These are phyloP conservation scores for Pichia scutulata DNA, from an alignment of 805 yeast species.

Conservation along the genomic window DNA sequence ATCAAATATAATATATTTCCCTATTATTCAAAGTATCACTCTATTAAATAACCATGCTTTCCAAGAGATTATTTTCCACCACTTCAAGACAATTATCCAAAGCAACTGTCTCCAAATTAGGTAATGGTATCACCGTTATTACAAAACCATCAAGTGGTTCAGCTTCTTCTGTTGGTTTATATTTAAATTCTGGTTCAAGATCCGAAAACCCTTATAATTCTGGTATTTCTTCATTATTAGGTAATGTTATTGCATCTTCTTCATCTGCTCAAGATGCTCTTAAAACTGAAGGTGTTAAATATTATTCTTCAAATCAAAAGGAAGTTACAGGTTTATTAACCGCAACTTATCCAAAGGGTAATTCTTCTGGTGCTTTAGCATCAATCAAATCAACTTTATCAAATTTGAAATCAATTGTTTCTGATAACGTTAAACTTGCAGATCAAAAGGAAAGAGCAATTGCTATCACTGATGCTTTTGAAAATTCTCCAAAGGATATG, in stretches of 20 bases:
- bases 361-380: constrained; percentile 44
- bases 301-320: constrained; percentile 47
- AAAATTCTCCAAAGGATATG: constrained; percentile 45
- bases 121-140: constrained; percentile 70
- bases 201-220: constrained; percentile 75
- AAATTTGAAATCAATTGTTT: constrained; percentile 28
- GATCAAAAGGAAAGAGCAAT: constrained; percentile 35
- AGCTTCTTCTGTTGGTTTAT: constrained; percentile 56
- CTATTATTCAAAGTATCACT: not conserved
- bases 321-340: constrained; percentile 57
- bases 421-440: constrained; percentile 35
- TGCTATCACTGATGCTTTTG: constrained; percentile 46
- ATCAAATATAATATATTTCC: too few species aligned
- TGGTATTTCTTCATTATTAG: constrained; percentile 65
- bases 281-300: constrained; percentile 45
- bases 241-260: constrained; percentile 39
- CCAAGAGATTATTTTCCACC: constrained; percentile 56
- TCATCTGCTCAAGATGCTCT: constrained; percentile 27
- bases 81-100: constrained; percentile 35
- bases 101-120: constrained; percentile 62
- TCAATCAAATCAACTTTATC: constrained; percentile 40
- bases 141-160: constrained; percentile 47
- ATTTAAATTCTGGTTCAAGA: constrained; percentile 71
- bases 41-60: constrained; percentile 21
- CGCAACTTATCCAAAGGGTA: constrained; percentile 55